Conservation (phyloP, 345 rosid genomes). For the Aquilaria sinensis region DNA sequence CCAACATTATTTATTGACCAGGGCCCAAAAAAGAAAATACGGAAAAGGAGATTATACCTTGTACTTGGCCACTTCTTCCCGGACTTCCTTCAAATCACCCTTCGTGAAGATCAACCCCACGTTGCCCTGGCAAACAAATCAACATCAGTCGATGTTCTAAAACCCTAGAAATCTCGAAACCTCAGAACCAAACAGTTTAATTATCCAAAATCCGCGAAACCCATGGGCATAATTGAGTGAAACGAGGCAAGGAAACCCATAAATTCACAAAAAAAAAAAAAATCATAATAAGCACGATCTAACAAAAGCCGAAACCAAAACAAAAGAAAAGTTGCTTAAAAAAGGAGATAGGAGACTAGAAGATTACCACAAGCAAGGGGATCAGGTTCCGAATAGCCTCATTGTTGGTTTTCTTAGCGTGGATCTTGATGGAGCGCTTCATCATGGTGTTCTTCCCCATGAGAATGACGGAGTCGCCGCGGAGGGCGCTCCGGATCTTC, state of each 20-base stretch:
- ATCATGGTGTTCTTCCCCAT: slow-evolving; percentile 89
- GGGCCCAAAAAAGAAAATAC: too few species aligned
- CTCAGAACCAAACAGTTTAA: too few species aligned
- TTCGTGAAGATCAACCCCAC: slow-evolving; percentile 74
- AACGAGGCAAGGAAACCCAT: neutral
- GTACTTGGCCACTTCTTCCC: slow-evolving; percentile 67
- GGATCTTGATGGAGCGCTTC: slow-evolving; percentile 66
- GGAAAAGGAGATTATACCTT: slow-evolving; percentile 31
- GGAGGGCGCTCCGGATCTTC: slow-evolving; percentile 53
- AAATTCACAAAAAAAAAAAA: neutral
- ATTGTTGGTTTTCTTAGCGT: slow-evolving; percentile 49
- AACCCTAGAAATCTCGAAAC: too few species aligned
- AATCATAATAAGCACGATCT: neutral
- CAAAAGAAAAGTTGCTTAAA: neutral
- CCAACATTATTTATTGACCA: too few species aligned
- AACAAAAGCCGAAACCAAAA: neutral
- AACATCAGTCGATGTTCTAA: neutral
- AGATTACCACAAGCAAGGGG: slow-evolving; percentile 48
- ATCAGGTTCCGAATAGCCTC: slow-evolving; percentile 32
- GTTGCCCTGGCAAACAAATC: slow-evolving; percentile 40
- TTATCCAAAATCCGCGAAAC: too few species aligned
- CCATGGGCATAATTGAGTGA: too few species aligned
- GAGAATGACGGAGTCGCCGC: slow-evolving; percentile 59
- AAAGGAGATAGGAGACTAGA: too few species aligned
- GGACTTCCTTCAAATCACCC: slow-evolving; percentile 73